A percentile compares a stretch with the other conserved stretches of the same genome.
Evolutionary conservation across 139 green algal species (phyloP).

Genomic region (Coelastrella sp.): DNA sequence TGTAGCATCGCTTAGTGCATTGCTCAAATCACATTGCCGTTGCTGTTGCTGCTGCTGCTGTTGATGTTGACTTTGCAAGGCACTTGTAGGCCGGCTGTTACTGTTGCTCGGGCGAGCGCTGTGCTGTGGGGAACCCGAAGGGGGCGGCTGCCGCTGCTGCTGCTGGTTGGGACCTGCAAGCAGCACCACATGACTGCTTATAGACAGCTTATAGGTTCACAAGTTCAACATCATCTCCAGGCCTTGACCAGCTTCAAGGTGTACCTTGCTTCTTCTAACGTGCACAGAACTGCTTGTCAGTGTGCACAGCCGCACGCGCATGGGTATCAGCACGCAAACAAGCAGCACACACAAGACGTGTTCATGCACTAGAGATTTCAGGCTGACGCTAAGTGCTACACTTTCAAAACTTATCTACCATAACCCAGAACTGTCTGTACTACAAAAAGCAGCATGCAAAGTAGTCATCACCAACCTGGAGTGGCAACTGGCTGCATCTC

Average conservation of each 20-base stretch:
- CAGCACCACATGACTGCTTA: neutral
- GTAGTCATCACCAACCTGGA: neutral
- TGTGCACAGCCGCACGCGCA: too few species aligned
- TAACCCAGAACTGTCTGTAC: too few species aligned
- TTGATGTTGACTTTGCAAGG: slow-evolving; percentile 9
- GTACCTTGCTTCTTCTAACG: too few species aligned
- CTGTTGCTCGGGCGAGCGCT: neutral
- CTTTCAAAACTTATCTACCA: too few species aligned
- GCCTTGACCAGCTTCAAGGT: too few species aligned
- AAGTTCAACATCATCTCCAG: too few species aligned
- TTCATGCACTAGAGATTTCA: too few species aligned
- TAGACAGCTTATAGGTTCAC: too few species aligned
- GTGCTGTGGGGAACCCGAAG: neutral
- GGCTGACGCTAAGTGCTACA: too few species aligned
- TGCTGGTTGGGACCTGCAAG: slow-evolving; percentile 4
- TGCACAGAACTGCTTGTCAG: too few species aligned
- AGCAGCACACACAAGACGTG: too few species aligned
- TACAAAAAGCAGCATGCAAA: neutral
- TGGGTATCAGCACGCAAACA: too few species aligned
- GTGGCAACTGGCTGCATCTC: neutral
- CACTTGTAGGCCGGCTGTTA: neutral
- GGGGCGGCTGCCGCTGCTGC: slow-evolving; percentile 6
- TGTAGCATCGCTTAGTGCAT: neutral
- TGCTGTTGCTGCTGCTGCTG: slow-evolving; percentile 38
- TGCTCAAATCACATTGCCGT: neutral